These are phyloP conservation scores for Venturia nashicola DNA, from an alignment of 2,329 filamentous ascomycete genomes.

Conservation along the genomic window DNA sequence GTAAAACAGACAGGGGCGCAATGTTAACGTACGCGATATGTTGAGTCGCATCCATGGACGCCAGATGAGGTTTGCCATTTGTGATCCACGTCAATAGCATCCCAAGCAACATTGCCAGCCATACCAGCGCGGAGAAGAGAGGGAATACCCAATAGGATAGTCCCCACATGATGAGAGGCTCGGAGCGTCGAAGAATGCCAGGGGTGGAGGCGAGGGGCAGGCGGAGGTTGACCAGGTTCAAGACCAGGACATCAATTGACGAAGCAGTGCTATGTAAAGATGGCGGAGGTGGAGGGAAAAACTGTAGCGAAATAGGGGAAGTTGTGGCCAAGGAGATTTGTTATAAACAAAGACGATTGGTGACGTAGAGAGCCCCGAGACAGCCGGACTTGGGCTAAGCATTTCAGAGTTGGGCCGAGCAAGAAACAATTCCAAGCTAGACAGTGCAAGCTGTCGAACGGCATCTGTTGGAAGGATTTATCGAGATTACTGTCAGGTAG, in stretches of 20 bases:
- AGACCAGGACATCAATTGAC: background rate
- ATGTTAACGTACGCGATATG: slow-evolving; percentile 50
- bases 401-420: background rate
- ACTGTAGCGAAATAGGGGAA: background rate
- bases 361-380: background rate
- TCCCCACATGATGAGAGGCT: slow-evolving; percentile 24
- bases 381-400: background rate
- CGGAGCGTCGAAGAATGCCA: background rate
- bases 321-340: no score
- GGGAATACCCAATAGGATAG: slow-evolving; percentile 52
- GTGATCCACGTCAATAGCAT: slow-evolving; percentile 60
- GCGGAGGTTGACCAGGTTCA: background rate
- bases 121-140: slow-evolving; percentile 46
- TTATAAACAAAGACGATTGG: no score
- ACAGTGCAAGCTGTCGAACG: background rate
- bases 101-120: slow-evolving; percentile 49
- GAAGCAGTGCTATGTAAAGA: background rate
- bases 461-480: background rate
- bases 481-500: background rate
- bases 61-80: slow-evolving; percentile 43
- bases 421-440: background rate
- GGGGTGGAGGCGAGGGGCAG: background rate
- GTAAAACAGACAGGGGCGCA: background rate
- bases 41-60: slow-evolving; percentile 47
- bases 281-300: background rate